phyloP scores from a whole-genome alignment of 257 asterid genomes.

The Coffea canephora region DNA sequence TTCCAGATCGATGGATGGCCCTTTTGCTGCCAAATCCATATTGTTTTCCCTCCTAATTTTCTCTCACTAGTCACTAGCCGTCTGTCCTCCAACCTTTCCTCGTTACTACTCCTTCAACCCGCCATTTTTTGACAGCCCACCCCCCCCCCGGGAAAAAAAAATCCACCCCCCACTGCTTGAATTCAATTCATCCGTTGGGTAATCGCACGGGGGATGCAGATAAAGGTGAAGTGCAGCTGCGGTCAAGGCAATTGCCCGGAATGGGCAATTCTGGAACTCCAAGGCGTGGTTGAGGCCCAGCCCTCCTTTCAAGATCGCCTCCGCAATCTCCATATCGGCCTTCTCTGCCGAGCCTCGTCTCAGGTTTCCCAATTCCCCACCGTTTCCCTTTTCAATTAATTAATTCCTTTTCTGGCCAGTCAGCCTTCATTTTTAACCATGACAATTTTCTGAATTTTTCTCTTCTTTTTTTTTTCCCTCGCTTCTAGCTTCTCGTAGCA shows the following conservation, averaged over 20 bases:
- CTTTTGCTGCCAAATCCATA: constrained; percentile 14
- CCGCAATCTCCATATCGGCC: constrained; percentile 74
- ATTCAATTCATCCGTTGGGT: not conserved
- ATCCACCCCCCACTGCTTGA: too few relatives aligned
- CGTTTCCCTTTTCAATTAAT: not conserved
- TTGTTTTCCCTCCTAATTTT: not conserved
- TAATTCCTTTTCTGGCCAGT: not conserved
- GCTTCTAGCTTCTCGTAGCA: too few relatives aligned
- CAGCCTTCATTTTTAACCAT: not conserved
- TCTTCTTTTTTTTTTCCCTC: not conserved
- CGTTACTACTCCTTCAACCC: too few relatives aligned
- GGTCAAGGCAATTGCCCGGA: constrained; percentile 79
- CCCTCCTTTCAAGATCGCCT: constrained; percentile 52
- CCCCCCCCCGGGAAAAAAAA: too few relatives aligned
- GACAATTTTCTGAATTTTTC: not conserved
- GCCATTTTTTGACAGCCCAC: too few relatives aligned
- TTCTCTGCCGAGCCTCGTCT: constrained; percentile 85
- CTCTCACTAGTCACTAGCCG: too few relatives aligned
- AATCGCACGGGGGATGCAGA: constrained; percentile 43
- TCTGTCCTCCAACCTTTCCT: too few relatives aligned
- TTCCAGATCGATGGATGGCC: not conserved
- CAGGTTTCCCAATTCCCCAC: constrained; percentile 42
- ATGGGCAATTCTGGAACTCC: constrained; percentile 91
- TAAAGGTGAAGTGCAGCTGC: constrained; percentile 79
- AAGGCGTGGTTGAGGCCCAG: constrained; percentile 83